Conservation (phyloP, 371 early-diverging fungal genomes). For the Nematocida displodere region DNA sequence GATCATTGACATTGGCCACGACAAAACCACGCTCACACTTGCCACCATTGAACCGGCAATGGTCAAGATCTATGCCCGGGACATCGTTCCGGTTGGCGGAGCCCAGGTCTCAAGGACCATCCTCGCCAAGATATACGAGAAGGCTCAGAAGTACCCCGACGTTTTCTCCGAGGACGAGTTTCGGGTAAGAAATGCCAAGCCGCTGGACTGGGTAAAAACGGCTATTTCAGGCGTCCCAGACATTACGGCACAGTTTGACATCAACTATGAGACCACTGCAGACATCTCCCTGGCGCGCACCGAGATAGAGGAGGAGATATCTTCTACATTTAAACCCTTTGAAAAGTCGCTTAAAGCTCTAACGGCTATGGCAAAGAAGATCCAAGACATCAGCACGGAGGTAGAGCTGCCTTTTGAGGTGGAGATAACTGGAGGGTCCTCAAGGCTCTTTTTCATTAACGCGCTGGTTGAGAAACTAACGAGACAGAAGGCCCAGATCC, state of each 20-base stretch:
- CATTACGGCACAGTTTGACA: slow-evolving; percentile 17
- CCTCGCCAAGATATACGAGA: slow-evolving; percentile 1
- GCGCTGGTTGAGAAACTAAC: neutral
- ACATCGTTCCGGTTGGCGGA: slow-evolving; percentile 22
- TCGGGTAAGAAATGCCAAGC: slow-evolving; percentile 11
- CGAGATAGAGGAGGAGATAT: neutral
- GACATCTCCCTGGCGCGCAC: neutral
- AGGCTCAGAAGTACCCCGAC: neutral
- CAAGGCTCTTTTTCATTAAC: slow-evolving; percentile 11
- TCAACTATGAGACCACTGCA: slow-evolving; percentile 16
- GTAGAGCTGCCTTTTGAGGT: slow-evolving; percentile 2
- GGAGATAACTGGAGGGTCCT: slow-evolving; percentile 33
- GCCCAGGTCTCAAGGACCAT: neutral
- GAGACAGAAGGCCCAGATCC: slow-evolving; percentile 12
- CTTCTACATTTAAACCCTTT: neutral
- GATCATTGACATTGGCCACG: slow-evolving; percentile 25
- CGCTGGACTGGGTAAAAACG: slow-evolving; percentile 37
- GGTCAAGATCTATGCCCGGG: neutral
- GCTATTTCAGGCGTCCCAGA: slow-evolving; percentile 45
- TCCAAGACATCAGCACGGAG: neutral
- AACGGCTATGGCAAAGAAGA: neutral
- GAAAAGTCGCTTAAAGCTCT: neutral
- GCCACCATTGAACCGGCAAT: neutral
- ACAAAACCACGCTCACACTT: slow-evolving; percentile 11
- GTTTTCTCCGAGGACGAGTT: slow-evolving; percentile 27